Base-by-base conservation (phyloP, 768 basidiomycete species). In the Strobilomyces echinocephalus region DNA sequence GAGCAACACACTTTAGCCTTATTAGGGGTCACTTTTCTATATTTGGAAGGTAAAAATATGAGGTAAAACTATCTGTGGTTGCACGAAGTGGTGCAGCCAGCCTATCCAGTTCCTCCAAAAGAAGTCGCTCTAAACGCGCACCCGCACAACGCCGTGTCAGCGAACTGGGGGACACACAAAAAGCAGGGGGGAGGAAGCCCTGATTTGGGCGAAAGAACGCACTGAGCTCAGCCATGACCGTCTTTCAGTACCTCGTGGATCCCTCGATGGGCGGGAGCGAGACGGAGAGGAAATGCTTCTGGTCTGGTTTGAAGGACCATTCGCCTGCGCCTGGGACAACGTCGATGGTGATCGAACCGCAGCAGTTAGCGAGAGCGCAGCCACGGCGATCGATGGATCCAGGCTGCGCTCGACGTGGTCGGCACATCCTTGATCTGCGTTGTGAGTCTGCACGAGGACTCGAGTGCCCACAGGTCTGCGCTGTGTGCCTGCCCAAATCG, bases 391-490 rank as follows among this genome's bases (percentile, higher is more conserved):
- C 62, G 63, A 63, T 68, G 68, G 48, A 61, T 53, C 35, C 53
- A 53, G 41, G 58, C 58, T 59, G 60, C 60, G 57, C 59, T 70
- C 55, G 69, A 83, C 73, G 60, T 89, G 83, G 2, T 83, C 1
- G 81, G 72, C 3, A 87, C 73, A 1, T 72, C 71, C 4, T 69
- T 72, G 9, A 91, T 71, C 7, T 71, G 63, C 24, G 68, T 72
- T 5, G 78, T 70, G 20, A 90, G 70, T 55, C 72, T 67, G 4
- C 80, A 81, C 1, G 76, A 73, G 10, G 80, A 71, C 7, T 79
- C 68, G 20, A 90, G 79, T 9, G 71, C 68, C 30, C 85, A 83
- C 39, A 91, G 73, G 73, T 91, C 88, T n/a, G 87, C 84, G 24
- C 86, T 84, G 60, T 86, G 88, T 5, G 87, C 72, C 88, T 91